These are phyloP conservation scores for Mycena galericulata DNA, from an alignment of 768 basidiomycete genomes.

Conservation along the genomic window DNA sequence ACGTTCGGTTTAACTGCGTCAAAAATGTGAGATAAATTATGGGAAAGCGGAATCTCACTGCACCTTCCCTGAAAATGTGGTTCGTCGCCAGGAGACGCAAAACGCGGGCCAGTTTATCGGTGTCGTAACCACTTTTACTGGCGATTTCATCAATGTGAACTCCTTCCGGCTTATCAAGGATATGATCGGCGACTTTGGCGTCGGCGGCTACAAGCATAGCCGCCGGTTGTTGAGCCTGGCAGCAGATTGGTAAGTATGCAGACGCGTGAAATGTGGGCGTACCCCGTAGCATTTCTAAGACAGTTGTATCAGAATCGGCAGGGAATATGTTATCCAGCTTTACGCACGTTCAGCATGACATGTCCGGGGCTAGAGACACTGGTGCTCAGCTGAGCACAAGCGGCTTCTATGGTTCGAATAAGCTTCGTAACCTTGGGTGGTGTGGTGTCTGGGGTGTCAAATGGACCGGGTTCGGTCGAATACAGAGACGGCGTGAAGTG, in stretches of 20 bases:
- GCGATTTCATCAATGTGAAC: conserved; percentile 49
- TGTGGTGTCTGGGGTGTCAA: no score
- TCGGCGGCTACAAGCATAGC: conserved; percentile 49
- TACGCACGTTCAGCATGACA: conserved; percentile 46
- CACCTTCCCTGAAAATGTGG: conserved; percentile 56
- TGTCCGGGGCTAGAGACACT: no score
- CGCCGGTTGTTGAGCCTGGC: conserved; percentile 46
- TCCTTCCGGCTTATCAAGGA: conserved; percentile 51
- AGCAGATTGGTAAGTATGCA: background rate
- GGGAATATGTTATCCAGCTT: background rate
- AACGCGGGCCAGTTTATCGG: conserved; percentile 52
- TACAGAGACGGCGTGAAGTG: conserved; percentile 46
- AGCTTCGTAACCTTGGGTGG: no score
- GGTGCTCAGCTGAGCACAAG: no score
- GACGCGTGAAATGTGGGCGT: background rate
- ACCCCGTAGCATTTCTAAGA: conserved; percentile 34
- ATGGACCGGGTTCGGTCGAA: no score
- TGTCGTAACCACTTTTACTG: conserved; percentile 45
- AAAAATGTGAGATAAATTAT: background rate
- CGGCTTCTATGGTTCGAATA: no score
- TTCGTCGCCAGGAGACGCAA: conserved; percentile 54
- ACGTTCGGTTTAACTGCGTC: conserved; percentile 48
- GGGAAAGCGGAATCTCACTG: background rate
- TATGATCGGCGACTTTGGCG: conserved; percentile 52
- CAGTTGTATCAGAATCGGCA: background rate